phyloP scores from a whole-genome alignment of 2,329 filamentous ascomycete species.

The Teratosphaeria nubilosa region DNA sequence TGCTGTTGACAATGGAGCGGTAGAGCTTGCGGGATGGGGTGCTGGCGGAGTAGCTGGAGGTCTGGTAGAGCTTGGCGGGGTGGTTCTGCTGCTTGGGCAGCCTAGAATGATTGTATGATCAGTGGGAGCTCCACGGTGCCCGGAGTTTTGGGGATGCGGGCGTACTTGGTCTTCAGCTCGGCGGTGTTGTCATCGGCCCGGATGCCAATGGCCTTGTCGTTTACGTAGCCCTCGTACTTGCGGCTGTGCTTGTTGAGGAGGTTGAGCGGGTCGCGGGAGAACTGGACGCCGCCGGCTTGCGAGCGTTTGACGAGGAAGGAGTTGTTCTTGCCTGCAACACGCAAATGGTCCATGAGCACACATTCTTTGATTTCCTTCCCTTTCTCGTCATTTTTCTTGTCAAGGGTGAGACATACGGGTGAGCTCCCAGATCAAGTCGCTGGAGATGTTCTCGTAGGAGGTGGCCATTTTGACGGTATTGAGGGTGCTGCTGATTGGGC shows the following conservation, averaged over 20 bases:
- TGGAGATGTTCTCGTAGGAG: constrained; percentile 57
- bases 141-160: no score
- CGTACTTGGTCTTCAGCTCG: constrained; percentile 72
- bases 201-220: constrained; percentile 87
- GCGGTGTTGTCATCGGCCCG: constrained; percentile 69
- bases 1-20: constrained; percentile 72
- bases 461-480: constrained; percentile 46
- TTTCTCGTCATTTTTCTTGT: no score
- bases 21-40: constrained; percentile 79
- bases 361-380: not conserved
- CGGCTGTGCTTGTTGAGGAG: constrained; percentile 81
- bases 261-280: constrained; percentile 93
- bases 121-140: no score
- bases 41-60: constrained; percentile 59
- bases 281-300: constrained; percentile 66
- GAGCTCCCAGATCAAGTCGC: constrained; percentile 90
- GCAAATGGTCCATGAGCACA: constrained; percentile 1
- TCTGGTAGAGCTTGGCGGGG: constrained; percentile 55
- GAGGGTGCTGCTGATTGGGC: not conserved
- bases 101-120: constrained; percentile 46
- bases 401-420: constrained; percentile 59
- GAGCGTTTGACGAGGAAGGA: constrained; percentile 87
- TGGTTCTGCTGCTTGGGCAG: constrained; percentile 61
- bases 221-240: constrained; percentile 92
- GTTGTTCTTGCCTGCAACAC: constrained; percentile 65